phyloP scores from a whole-genome alignment of 257 asterid species.

The Primulina eburnea region DNA sequence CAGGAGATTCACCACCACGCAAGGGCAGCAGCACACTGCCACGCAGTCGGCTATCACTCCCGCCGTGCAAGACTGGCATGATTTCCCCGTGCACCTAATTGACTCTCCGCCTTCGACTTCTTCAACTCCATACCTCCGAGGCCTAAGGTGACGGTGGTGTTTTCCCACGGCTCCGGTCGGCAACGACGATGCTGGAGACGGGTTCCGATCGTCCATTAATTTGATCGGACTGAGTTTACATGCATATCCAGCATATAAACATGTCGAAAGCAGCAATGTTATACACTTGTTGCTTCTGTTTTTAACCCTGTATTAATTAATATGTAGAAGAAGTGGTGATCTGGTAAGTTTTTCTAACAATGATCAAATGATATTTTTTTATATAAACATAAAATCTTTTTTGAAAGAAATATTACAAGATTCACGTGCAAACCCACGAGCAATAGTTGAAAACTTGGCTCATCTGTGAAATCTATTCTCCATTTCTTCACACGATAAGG shows the following conservation, averaged over 20 bases:
- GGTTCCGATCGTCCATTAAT: conserved; percentile 25
- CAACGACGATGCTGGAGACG: conserved; percentile 2
- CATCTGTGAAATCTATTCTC: no score
- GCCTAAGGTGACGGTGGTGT: conserved; percentile 24
- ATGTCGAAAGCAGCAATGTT: neutral
- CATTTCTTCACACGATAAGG: neutral
- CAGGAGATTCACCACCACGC: conserved; percentile 38
- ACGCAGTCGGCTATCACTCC: conserved; percentile 23
- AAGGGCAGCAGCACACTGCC: no score
- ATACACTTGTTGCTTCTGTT: neutral
- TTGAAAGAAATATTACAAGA: neutral
- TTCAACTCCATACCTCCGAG: conserved; percentile 25
- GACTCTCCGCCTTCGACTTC: conserved; percentile 39
- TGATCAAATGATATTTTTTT: no score
- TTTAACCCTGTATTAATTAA: neutral
- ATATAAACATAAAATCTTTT: no score
- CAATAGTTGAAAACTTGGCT: neutral
- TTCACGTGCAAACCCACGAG: neutral
- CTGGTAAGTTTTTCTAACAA: neutral
- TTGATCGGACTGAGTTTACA: neutral
- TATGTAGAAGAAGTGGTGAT: neutral
- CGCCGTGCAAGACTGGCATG: conserved; percentile 85
- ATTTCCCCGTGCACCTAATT: conserved; percentile 59
- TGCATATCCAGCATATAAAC: neutral
- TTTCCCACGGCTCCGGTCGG: conserved; percentile 26